Base-by-base conservation (phyloP, 768 basidiomycete genomes). In the Imleria badia region DNA sequence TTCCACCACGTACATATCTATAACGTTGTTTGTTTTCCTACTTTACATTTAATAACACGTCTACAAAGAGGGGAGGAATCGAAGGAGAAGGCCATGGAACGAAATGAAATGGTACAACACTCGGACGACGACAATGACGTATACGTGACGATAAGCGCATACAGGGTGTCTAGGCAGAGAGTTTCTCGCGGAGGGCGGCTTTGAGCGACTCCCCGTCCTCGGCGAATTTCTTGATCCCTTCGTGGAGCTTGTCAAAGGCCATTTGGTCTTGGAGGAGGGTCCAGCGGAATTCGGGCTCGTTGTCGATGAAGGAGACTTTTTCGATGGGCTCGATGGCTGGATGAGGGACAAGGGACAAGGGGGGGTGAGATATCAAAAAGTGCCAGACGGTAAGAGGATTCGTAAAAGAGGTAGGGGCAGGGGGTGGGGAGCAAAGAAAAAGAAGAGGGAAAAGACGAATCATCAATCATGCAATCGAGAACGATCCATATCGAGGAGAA, bases 231-330 rank as follows among this genome's bases (percentile, higher is more conserved):
- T 86, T 87, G 80, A 99, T 97, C 66, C 97, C 97, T 77, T 98
- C 93, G 73, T 97, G 93, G 51, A 98, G 81, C 80, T 98, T 98
- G 73, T 98, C 96, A 70, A 94, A 96, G n/a, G 96, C 94, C 95
- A 98, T 97, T 69, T 81, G 76, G 74, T 98, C 95, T 67, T 94
- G 82, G 66, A 97, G 84, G 54, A 98, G 87, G 12, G 82, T 62
- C 94, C 94, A 97, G 56, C 92, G 87, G 91, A 98, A 98, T 68
- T 94, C 91, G 57, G 94, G 78, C 79, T 99, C 93, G 76, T 97
- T 85, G 78, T 98, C 84, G 71, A 99, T 67, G 81, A 67, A 98
- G 20, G 84, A 75, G 59, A 94, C 89, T 76, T 95, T 98, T 36
- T 83, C 79, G 53, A 85, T 77, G 41, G 77, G 78, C 64, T 82